Evolutionary conservation across 768 basidiomycete species (phyloP).

Genomic region (Tylopilus plumbeoviolaceoides): DNA sequence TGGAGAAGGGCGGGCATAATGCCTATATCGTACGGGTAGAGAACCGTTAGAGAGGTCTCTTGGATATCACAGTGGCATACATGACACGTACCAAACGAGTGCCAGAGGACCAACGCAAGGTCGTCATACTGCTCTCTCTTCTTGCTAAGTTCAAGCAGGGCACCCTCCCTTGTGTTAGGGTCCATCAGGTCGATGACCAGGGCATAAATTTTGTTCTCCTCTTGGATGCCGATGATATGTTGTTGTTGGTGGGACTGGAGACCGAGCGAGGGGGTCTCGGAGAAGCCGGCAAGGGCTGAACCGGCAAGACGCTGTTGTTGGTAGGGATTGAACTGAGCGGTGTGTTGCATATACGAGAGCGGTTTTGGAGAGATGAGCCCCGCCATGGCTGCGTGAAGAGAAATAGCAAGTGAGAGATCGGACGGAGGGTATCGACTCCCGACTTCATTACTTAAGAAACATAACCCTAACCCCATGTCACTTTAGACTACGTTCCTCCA

Average conservation of each 20-base stretch:
- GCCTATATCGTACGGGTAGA: constrained; percentile 43
- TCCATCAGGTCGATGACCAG: constrained; percentile 88
- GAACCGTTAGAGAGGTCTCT: background rate
- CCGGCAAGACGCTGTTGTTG: constrained; percentile 38
- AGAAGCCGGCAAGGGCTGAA: constrained; percentile 39
- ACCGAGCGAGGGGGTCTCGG: constrained; percentile 60
- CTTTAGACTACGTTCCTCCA: background rate
- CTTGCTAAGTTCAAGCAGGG: constrained; percentile 94
- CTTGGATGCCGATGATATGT: constrained; percentile 49
- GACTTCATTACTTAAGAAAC: constrained; percentile 21
- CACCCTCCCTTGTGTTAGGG: constrained; percentile 78
- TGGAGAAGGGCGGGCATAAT: constrained; percentile 97
- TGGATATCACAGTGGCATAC: background rate
- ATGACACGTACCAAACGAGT: constrained; percentile 77
- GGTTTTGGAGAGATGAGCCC: constrained; percentile 61
- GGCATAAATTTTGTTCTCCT: constrained; percentile 83
- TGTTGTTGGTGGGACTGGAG: constrained; percentile 54
- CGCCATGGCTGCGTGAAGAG: constrained; percentile 41
- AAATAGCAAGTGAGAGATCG: constrained; percentile 12
- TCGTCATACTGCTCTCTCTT: constrained; percentile 99
- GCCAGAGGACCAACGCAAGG: constrained; percentile 95
- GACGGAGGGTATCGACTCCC: background rate
- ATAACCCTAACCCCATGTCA: constrained; percentile 24
- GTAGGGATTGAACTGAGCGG: constrained; percentile 57
- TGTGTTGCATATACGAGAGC: constrained; percentile 61